phyloP scores from a whole-genome alignment of 495 filamentous ascomycete species.

The Xylona heveae region DNA sequence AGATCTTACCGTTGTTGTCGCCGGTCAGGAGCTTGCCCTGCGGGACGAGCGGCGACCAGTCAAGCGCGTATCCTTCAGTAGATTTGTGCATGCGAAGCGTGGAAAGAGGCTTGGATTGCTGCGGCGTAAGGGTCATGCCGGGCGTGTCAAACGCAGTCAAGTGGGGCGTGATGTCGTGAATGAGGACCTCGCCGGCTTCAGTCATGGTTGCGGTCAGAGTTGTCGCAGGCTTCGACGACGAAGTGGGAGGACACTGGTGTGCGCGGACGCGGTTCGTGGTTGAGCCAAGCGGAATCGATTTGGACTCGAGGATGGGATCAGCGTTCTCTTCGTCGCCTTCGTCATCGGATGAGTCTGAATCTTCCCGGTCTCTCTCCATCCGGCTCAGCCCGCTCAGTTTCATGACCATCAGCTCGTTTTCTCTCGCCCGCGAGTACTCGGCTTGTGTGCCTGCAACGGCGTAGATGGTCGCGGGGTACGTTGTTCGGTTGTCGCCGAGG shows the following conservation, averaged over 20 bases:
- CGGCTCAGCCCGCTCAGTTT: constrained; percentile 80
- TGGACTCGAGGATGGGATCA: constrained; percentile 87
- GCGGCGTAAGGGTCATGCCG: constrained; percentile 48
- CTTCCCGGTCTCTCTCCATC: constrained; percentile 42
- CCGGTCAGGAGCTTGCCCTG: constrained; percentile 75
- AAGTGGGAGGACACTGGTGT: constrained; percentile 49
- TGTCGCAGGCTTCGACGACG: constrained; percentile 45
- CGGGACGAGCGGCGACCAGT: constrained; percentile 68
- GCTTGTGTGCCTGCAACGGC: constrained; percentile 89
- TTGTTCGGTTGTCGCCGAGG: constrained; percentile 76
- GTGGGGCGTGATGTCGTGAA: constrained; percentile 82
- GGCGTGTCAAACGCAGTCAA: constrained; percentile 74
- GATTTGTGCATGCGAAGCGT: constrained; percentile 79
- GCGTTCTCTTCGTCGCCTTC: constrained; percentile 54
- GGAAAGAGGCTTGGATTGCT: constrained; percentile 64
- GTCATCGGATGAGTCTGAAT: constrained; percentile 53
- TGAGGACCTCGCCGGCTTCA: constrained; percentile 68
- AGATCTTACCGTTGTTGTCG: constrained; percentile 79
- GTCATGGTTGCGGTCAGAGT: constrained; percentile 82
- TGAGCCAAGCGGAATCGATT: constrained; percentile 60
- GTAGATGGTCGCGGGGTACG: constrained; percentile 83
- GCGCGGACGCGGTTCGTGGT: constrained; percentile 84
- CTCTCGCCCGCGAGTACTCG: constrained; percentile 44
- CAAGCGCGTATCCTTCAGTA: constrained; percentile 73
- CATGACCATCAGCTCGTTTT: constrained; percentile 87